Base-by-base conservation (phyloP, 1,284 basidiomycete genomes). In the Ustilago sp. region DNA sequence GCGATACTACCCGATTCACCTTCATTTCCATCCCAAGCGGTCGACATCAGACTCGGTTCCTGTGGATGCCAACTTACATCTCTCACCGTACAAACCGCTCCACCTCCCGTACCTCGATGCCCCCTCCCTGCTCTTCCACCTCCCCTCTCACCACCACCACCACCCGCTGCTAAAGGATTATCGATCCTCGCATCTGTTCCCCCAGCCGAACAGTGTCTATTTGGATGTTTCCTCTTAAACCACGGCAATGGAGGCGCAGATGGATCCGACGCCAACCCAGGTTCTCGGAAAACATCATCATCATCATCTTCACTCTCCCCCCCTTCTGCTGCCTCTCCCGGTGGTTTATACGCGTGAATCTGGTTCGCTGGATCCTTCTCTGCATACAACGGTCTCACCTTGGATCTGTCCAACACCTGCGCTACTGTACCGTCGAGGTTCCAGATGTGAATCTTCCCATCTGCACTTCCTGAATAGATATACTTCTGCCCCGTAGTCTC, bases 401-500 rank as follows among this genome's bases (percentile, higher is more conserved):
- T 88, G 23, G 91, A 89, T 31, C 96, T 91, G 86, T 99, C 93
- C 38, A 99, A 88, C 8, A 94, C 90, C 88, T 94, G 91, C 19
- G 93, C 91, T 23, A 94, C 87, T 28, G 89, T 89, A 8, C 96
- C 96, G 85, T 98, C 96, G 54, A 99, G 88, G 1, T 93, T 93
- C 94, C 95, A 99, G 68, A 99, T 94, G 91, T 84, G 82, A 34
- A 84, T 84, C 38, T 72, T 90, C 58, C 82, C 94, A 83, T 96
- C 93, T 0, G 92, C 89, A 32, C 92, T 92, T 12, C 96, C 96
- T 17, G 93, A 95, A 86, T 98, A 98, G 65, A 99, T 91, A 87
- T 99, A 99, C 79, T 92, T 92, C 65, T 92, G 90, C 6, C 95
- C 94, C 8, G 97, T 99, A 3, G 94, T 95, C 84, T 94, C 93